phyloP scores from a whole-genome alignment of 257 asterid species.

The Nicotiana benthamiana region DNA sequence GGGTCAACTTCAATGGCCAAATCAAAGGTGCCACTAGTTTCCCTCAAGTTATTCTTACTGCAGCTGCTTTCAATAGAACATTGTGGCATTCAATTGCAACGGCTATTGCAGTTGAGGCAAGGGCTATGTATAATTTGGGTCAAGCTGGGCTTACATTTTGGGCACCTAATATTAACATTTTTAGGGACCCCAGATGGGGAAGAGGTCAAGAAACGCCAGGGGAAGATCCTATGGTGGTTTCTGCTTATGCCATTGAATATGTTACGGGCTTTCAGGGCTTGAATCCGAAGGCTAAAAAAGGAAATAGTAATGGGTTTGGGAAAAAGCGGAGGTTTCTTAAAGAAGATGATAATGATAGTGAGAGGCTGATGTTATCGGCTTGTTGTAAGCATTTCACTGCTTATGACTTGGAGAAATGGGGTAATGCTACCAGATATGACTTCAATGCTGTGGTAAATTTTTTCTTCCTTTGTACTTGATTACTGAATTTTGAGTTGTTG shows the following conservation, averaged over 20 bases:
- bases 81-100: conserved; percentile 56
- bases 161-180: conserved; percentile 88
- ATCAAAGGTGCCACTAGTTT: conserved; percentile 58
- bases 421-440: conserved; percentile 49
- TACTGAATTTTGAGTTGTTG: background rate
- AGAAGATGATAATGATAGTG: conserved; percentile 17
- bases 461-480: background rate
- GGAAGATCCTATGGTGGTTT: conserved; percentile 78
- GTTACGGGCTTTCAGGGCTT: conserved; percentile 60
- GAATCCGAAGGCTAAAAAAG: conserved; percentile 1
- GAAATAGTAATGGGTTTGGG: background rate
- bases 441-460: conserved; percentile 74
- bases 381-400: conserved; percentile 95
- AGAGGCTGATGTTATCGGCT: conserved; percentile 61
- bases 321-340: conserved; percentile 16
- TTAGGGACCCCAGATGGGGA: conserved; percentile 97
- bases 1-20: conserved; percentile 56
- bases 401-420: conserved; percentile 93
- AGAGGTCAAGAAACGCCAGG: conserved; percentile 98
- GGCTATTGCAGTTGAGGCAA: conserved; percentile 67
- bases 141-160: conserved; percentile 88
- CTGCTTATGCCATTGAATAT: conserved; percentile 62
- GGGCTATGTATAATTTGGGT: conserved; percentile 65
- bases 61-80: conserved; percentile 69
- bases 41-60: conserved; percentile 77